Conservation (phyloP, 169 alveolate species). For the Amoebophrya sp. region DNA sequence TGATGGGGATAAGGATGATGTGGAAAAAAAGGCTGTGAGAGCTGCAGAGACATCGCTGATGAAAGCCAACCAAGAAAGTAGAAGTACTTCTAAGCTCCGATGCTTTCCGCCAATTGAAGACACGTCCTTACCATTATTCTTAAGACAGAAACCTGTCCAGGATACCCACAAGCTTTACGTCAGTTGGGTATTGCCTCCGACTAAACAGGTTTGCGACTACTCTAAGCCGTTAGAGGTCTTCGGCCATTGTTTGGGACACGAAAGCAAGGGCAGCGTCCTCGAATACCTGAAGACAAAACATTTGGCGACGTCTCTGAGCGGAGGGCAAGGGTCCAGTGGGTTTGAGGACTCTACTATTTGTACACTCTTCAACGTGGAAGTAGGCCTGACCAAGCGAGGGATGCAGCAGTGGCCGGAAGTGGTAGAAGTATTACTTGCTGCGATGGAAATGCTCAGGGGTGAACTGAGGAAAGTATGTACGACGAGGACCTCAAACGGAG, state of each 20-base stretch:
- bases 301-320: constrained; percentile 42
- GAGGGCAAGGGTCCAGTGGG: constrained; percentile 36
- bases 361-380: constrained; percentile 33
- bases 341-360: constrained; percentile 36
- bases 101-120: background rate
- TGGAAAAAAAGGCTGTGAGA: background rate
- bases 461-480: background rate
- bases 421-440: constrained; percentile 28
- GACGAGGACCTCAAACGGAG: background rate
- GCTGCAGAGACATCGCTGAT: background rate
- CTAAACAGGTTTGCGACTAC: background rate
- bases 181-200: constrained; percentile 38
- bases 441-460: constrained; percentile 34
- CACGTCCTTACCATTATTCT: background rate
- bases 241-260: constrained; percentile 25
- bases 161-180: constrained; percentile 40
- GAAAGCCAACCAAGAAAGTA: too few relatives aligned
- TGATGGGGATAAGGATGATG: too few relatives aligned
- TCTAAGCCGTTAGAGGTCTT: background rate
- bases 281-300: constrained; percentile 32
- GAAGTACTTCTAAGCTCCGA: too few relatives aligned
- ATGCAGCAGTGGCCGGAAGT: constrained; percentile 40
- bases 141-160: constrained; percentile 34
- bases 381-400: constrained; percentile 37
- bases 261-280: constrained; percentile 38